Conservation (phyloP, 1,284 basidiomycete species). For the Naganishia cerealis region DNA sequence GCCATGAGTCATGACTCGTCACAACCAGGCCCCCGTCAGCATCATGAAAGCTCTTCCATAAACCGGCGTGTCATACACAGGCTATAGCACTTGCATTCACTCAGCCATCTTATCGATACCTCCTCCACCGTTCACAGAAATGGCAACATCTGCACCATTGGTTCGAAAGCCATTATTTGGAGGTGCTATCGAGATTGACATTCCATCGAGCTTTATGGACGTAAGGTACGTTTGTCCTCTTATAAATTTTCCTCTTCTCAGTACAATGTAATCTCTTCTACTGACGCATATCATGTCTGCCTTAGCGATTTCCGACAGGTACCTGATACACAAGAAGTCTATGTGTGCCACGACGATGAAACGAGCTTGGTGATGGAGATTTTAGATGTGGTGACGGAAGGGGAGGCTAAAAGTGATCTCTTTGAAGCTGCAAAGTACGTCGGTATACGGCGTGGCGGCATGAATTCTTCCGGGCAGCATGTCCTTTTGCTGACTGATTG, state of each 20-base stretch:
- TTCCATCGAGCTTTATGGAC: conserved; percentile 70
- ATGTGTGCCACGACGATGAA: conserved; percentile 69
- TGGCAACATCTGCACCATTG: conserved; percentile 17
- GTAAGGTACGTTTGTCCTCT: conserved; percentile 68
- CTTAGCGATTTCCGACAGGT: conserved; percentile 82
- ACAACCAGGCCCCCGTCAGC: no score
- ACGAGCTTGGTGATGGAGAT: conserved; percentile 85
- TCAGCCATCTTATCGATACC: not conserved
- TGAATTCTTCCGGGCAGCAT: not conserved
- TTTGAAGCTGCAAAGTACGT: conserved; percentile 69
- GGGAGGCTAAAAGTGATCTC: conserved; percentile 52
- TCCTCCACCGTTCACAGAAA: not conserved
- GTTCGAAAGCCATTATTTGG: conserved; percentile 54
- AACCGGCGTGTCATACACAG: not conserved
- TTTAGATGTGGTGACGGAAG: conserved; percentile 67
- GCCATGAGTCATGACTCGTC: no score
- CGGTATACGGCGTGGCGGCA: not conserved
- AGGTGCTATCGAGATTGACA: conserved; percentile 72
- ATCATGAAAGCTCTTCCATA: no score
- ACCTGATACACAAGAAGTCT: conserved; percentile 96
- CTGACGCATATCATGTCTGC: not conserved
- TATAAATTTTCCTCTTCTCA: not conserved
- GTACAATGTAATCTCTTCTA: not conserved
- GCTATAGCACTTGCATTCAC: not conserved
- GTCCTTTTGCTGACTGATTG: not conserved